Evolutionary conservation across 202 grass and related monocot species (phyloP).

Genomic region (Setaria viridis): DNA sequence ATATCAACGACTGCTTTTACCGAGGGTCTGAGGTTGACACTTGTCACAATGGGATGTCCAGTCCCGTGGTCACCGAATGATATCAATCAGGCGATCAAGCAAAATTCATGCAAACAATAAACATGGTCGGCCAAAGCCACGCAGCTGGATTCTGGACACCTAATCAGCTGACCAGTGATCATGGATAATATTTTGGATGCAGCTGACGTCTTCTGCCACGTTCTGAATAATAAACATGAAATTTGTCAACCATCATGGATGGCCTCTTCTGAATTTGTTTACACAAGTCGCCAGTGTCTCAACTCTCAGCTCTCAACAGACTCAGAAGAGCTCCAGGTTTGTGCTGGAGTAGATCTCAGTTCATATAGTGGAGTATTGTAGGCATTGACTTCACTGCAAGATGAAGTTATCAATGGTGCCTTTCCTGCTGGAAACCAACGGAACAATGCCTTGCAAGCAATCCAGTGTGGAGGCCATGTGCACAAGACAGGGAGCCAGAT

Average conservation of each 20-base stretch:
- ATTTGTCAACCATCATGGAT: background rate
- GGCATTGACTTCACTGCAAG: conserved; percentile 27
- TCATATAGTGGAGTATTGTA: background rate
- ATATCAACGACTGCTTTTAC: too few relatives aligned
- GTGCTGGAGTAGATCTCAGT: conserved; percentile 20
- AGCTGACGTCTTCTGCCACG: background rate
- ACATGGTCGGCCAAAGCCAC: background rate
- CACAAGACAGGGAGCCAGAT: conserved; percentile 23
- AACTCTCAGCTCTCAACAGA: background rate
- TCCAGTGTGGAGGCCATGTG: conserved; percentile 44
- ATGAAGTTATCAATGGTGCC: background rate
- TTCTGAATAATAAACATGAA: background rate
- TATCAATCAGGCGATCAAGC: background rate
- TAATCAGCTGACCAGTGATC: background rate
- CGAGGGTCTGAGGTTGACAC: conserved; percentile 2
- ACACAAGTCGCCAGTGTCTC: background rate
- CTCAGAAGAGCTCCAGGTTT: conserved; percentile 10
- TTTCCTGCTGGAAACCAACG: conserved; percentile 35
- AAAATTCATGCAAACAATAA: conserved; percentile 1
- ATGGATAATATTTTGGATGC: background rate
- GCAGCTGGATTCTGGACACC: background rate
- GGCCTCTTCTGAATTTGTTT: background rate
- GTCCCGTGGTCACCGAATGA: background rate
- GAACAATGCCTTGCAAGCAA: conserved; percentile 32
- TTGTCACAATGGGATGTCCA: background rate